Percentiles rank a stretch among this genome's conserved stretches.
phyloP scores from a whole-genome alignment of 2,329 filamentous ascomycete species.

The Fusarium sp. region DNA sequence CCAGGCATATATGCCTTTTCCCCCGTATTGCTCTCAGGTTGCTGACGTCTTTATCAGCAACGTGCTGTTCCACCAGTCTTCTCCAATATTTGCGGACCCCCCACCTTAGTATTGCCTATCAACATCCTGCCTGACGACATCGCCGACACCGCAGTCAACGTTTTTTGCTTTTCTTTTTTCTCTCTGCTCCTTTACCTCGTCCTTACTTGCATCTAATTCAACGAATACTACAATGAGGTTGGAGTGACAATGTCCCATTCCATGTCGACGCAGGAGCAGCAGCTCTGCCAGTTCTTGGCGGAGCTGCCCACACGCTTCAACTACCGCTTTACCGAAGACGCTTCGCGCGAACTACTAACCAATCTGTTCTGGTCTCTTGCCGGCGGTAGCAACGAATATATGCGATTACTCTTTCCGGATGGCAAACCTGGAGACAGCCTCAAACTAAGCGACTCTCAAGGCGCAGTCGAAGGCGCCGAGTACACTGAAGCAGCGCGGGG shows the following conservation, averaged over 20 bases:
- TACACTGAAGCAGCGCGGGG: slow-evolving; percentile 92
- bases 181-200: neutral
- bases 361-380: slow-evolving; percentile 90
- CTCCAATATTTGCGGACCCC: slow-evolving; percentile 37
- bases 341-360: slow-evolving; percentile 77
- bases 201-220: neutral
- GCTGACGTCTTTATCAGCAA: slow-evolving; percentile 35
- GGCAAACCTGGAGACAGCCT: slow-evolving; percentile 73
- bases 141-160: slow-evolving; percentile 35
- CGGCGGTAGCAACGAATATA: slow-evolving; percentile 76
- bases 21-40: slow-evolving; percentile 10
- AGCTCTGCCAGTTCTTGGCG: slow-evolving; percentile 85
- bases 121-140: slow-evolving; percentile 41
- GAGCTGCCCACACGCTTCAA: slow-evolving; percentile 78
- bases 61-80: slow-evolving; percentile 37
- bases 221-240: slow-evolving; percentile 44
- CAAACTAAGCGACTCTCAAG: slow-evolving; percentile 88
- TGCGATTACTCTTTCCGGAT: slow-evolving; percentile 84
- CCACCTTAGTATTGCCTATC: slow-evolving; percentile 25
- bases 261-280: slow-evolving; percentile 77
- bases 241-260: slow-evolving; percentile 60
- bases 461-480: slow-evolving; percentile 91
- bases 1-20: slow-evolving; percentile 3
- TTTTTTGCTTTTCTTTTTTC: slow-evolving; percentile 10
- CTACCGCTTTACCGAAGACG: slow-evolving; percentile 79